These are phyloP conservation scores for Plectosphaerella cucumerina DNA, from an alignment of 2,329 filamentous ascomycete genomes.

Conservation along the genomic window DNA sequence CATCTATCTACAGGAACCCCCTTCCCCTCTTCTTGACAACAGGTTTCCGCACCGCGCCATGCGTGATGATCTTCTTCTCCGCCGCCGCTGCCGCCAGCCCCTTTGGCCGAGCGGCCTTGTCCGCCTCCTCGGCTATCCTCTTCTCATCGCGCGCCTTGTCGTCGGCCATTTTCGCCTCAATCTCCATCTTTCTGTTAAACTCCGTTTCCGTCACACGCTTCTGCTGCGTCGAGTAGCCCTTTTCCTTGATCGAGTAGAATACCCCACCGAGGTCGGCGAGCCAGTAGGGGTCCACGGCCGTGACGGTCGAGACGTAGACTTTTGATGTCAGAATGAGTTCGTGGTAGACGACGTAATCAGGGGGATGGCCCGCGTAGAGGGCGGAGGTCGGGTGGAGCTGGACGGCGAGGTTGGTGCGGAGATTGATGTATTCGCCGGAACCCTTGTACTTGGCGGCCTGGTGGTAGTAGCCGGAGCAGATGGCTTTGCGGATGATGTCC, in stretches of 20 bases:
- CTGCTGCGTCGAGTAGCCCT: conserved; percentile 85
- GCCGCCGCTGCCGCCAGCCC: conserved; percentile 19
- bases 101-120: conserved; percentile 37
- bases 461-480: conserved; percentile 97
- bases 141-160: conserved; percentile 69
- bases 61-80: conserved; percentile 55
- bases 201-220: conserved; percentile 86
- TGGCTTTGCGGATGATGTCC: conserved; percentile 92
- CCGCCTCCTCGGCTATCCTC: conserved; percentile 44
- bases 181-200: conserved; percentile 89
- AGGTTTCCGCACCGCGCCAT: conserved; percentile 59
- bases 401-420: conserved; percentile 89
- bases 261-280: conserved; percentile 93
- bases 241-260: conserved; percentile 96
- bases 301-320: conserved; percentile 98
- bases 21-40: conserved; percentile 52
- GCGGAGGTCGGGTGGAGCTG: conserved; percentile 93
- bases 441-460: conserved; percentile 95
- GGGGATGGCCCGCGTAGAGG: conserved; percentile 89
- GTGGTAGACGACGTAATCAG: conserved; percentile 97
- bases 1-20: conserved; percentile 33
- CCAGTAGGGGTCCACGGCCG: conserved; percentile 94
- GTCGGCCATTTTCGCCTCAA: conserved; percentile 86
- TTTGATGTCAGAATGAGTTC: conserved; percentile 95
- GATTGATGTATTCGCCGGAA: conserved; percentile 94